Evolutionary conservation across 352 stramenopile species (phyloP).

Genomic region (Phytophthora meadii): DNA sequence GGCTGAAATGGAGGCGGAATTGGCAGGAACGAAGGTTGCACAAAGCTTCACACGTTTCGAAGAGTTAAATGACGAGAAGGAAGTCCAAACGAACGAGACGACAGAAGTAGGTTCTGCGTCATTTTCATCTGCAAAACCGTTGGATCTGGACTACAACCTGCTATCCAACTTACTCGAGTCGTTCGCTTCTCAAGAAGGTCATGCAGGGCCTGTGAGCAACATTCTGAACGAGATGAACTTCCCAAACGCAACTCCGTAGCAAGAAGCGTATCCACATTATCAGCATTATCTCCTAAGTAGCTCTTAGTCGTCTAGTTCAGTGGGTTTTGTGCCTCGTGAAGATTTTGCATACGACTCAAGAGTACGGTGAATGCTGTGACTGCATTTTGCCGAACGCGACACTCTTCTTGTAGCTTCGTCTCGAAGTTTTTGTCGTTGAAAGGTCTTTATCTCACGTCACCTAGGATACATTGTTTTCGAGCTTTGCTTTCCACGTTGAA

Average conservation of each 20-base stretch:
- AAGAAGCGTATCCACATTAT: not conserved
- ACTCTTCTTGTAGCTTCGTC: not conserved
- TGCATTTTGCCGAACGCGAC: too few relatives aligned
- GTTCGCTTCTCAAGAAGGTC: constrained; percentile 78
- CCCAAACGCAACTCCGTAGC: constrained; percentile 19
- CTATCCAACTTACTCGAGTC: constrained; percentile 85
- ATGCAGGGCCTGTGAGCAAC: constrained; percentile 75
- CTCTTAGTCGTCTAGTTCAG: too few relatives aligned
- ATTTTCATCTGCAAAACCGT: constrained; percentile 47
- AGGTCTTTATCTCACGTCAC: too few relatives aligned
- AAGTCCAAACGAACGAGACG: constrained; percentile 15
- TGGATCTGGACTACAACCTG: constrained; percentile 87
- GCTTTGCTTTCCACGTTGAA: too few relatives aligned
- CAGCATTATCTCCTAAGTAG: too few relatives aligned
- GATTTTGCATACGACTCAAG: too few relatives aligned
- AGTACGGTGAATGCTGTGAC: too few relatives aligned
- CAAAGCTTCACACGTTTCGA: constrained; percentile 64
- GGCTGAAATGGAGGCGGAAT: constrained; percentile 80
- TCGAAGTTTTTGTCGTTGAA: not conserved
- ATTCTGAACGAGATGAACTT: constrained; percentile 75
- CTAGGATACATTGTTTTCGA: too few relatives aligned
- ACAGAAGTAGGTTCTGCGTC: constrained; percentile 20
- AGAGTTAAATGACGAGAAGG: constrained; percentile 17
- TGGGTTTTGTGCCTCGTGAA: too few relatives aligned
- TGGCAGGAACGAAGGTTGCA: constrained; percentile 55